Percentiles rank a stretch among this genome's conserved stretches.
Evolutionary conservation across 352 stramenopile genomes (phyloP).

Genomic region (Pythium periplocum): DNA sequence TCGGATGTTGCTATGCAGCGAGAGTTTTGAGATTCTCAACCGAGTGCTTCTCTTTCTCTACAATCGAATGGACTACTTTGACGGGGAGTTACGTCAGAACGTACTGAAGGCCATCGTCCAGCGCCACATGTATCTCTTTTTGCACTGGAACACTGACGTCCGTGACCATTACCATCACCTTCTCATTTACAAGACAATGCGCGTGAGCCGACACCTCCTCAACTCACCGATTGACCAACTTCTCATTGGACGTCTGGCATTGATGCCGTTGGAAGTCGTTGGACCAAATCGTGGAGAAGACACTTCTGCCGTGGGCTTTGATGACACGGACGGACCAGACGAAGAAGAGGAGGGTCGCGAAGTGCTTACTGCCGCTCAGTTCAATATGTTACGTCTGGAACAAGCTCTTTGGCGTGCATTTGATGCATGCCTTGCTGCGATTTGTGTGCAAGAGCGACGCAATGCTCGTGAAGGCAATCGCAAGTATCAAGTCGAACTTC

Average conservation of each 20-base stretch:
- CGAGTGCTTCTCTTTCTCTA: conserved; percentile 68
- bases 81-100: conserved; percentile 56
- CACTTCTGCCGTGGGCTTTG: conserved; percentile 10
- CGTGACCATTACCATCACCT: conserved; percentile 70
- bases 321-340: conserved; percentile 13
- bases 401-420: conserved; percentile 74
- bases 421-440: conserved; percentile 57
- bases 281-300: conserved; percentile 24
- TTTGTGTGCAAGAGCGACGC: conserved; percentile 53
- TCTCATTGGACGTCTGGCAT: conserved; percentile 48
- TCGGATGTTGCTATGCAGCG: conserved; percentile 63
- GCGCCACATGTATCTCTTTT: conserved; percentile 70
- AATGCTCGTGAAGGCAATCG: conserved; percentile 51
- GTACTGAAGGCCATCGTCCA: conserved; percentile 69
- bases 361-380: conserved; percentile 34
- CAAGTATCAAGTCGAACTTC: conserved; percentile 50
- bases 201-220: conserved; percentile 54
- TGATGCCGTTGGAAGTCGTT: conserved; percentile 27
- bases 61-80: conserved; percentile 65
- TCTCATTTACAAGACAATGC: conserved; percentile 58
- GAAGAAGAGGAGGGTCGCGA: conserved; percentile 18
- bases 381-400: conserved; percentile 44
- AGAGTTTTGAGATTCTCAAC: conserved; percentile 69
- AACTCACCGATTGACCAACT: conserved; percentile 65
- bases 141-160: conserved; percentile 77